These are phyloP conservation scores for Phytophthora cactorum DNA, from an alignment of 352 stramenopile species.

Conservation along the genomic window DNA sequence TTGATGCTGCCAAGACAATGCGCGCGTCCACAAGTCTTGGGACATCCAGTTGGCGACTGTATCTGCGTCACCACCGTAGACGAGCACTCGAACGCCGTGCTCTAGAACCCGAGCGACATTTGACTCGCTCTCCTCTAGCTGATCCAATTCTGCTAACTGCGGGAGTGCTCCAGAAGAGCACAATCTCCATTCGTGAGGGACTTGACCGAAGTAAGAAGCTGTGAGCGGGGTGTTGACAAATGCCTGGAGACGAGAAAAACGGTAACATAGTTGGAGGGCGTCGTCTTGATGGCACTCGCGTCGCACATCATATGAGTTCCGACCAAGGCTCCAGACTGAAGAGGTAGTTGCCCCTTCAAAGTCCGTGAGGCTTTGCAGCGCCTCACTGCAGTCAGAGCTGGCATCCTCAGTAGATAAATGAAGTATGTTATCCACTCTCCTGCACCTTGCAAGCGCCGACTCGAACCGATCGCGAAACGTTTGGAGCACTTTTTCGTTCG, in stretches of 20 bases:
- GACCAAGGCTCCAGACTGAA: conserved; percentile 26
- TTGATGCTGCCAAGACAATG: conserved; percentile 53
- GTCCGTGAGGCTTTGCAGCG: conserved; percentile 14
- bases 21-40: conserved; percentile 68
- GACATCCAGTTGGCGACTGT: conserved; percentile 74
- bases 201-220: conserved; percentile 56
- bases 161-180: conserved; percentile 42
- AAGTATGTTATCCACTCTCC: background rate
- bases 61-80: conserved; percentile 78
- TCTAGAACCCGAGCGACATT: conserved; percentile 60
- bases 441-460: conserved; percentile 22
- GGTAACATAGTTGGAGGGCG: conserved; percentile 62
- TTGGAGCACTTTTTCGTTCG: conserved; percentile 10
- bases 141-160: conserved; percentile 41
- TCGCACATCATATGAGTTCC: conserved; percentile 79
- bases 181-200: conserved; percentile 45
- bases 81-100: conserved; percentile 65
- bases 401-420: background rate
- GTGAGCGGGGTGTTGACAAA: conserved; percentile 58
- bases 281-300: conserved; percentile 59
- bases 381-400: conserved; percentile 29
- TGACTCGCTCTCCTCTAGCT: conserved; percentile 59
- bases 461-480: conserved; percentile 27
- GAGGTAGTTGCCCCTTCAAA: conserved; percentile 24
- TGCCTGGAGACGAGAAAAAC: conserved; percentile 59